Evolutionary conservation across 2,329 filamentous ascomycete genomes (phyloP), one percentile per base, ranked within the genome.

Genomic region (Fusarium neocosmosporiellum): DNA sequence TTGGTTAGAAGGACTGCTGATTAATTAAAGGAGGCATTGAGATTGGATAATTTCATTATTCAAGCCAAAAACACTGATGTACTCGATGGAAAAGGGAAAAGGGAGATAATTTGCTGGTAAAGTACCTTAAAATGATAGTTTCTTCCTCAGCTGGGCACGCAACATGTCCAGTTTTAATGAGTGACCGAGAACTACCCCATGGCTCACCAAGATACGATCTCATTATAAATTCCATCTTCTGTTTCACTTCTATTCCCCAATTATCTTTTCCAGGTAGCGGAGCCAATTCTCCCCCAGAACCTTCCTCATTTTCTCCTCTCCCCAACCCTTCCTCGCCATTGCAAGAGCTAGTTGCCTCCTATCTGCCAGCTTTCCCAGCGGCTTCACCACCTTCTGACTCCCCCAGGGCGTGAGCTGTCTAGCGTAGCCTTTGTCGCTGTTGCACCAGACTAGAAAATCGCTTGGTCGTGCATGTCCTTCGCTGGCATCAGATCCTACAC

Each of bases 371-470:
- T 77, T 77, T 0, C 82, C 82, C 16, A 84, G 71, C 7, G 82
- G 81, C 72, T 84, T 84, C 8, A 83, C 78, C 0, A 84, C 82
- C 67, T 81, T 82, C 53, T 82, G 78, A 48, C 80, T 82, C 1
- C 82, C 82, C 82, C 81, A 84, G 1, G 81, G 81, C 1, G 81
- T 83, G 34, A 83, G 70, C 11, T 77, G 77, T 11, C 82, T 66
- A 1, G 81, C 79, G 58, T 84, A 83, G 2, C 82, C 82, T 71
- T 83, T 83, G 63, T 83, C 82, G 41, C 78, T 81, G 69, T 83
- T 83, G 71, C 81, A 83, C 82, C 81, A 83, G 1, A 77, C 81
- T 72, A 83, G 80, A 66, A 83, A 84, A 4, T 82, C 81, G 54
- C 81, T 81, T 2, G 82, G 82, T 24, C 81, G 71, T 6, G 77